A percentile compares a stretch with the other conserved stretches of the same genome.
Conservation (phyloP, 1,284 basidiomycete species). For the Phellopilus nigrolimitatus region DNA sequence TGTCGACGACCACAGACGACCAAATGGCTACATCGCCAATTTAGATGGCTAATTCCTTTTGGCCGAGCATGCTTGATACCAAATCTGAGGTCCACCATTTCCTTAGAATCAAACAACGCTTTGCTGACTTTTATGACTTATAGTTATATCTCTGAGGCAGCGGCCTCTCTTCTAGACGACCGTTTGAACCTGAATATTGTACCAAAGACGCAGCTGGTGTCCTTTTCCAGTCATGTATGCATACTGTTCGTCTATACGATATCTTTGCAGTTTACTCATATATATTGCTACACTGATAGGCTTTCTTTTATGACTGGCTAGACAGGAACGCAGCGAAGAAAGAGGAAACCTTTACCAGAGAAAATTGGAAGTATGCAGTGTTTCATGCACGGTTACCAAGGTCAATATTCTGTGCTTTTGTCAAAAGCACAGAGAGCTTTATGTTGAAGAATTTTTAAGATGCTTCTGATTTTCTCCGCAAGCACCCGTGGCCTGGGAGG, state of each 20-base stretch:
- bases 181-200: conserved; percentile 77
- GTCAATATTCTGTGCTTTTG: conserved; percentile 31
- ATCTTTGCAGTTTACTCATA: conserved; percentile 1
- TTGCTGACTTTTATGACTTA: not conserved
- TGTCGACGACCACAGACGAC: conserved; percentile 51
- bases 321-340: conserved; percentile 76
- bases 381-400: conserved; percentile 81
- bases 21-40: conserved; percentile 87
- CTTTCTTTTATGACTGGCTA: conserved; percentile 88
- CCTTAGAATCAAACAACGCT: conserved; percentile 8
- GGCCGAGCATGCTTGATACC: conserved; percentile 82
- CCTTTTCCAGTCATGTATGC: conserved; percentile 71
- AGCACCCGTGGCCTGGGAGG: conserved; percentile 85
- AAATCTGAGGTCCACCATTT: conserved; percentile 60
- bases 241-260: not conserved
- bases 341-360: conserved; percentile 71
- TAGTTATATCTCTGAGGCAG: conserved; percentile 73
- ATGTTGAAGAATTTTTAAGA: conserved; percentile 42
- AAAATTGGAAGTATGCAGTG: conserved; percentile 90
- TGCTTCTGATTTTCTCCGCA: conserved; percentile 81
- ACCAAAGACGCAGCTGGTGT: conserved; percentile 80
- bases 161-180: conserved; percentile 80
- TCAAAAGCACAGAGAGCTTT: not conserved
- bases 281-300: conserved; percentile 35
- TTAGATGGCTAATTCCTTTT: conserved; percentile 82